Evolutionary conservation across 345 rosid genomes (phyloP), one percentile per base, ranked within the genome.

Genomic region (Aquilaria malaccensis): DNA sequence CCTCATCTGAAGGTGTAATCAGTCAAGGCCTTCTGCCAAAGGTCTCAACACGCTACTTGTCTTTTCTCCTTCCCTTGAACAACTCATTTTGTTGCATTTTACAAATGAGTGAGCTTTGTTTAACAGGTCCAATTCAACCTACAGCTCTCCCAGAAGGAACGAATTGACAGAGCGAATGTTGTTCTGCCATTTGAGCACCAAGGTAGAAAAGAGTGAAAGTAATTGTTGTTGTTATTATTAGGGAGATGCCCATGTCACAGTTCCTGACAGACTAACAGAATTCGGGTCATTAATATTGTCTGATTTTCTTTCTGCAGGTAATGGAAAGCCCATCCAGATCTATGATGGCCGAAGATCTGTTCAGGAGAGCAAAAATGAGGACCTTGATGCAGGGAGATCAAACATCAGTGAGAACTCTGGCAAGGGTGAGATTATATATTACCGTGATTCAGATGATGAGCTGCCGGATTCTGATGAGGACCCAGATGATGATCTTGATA

Each of bases 101-200:
- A 37, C 4, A 9, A 37, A 37, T 37, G 43, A 37, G 43, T 54
- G 45, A 49, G 67, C 64, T 64, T 58, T 75, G 56, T 33, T 76
- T 43, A 48, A 50, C 84, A 94, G 99, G 87, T 88, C 58, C 99
- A 86, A 41, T 95, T 95, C 67, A 88, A 65, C 64, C 82, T 95
- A 45, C 80, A 83, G 56, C 67, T 95, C 45, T 85, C 95, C 51
- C 93, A 88, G 80, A 83, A 88, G 76, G 96, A 95, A 72, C 82
- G 64, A 41, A 62, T 69, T 6, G 97, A 88, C 13, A 82, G 84
- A 73, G 96, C 89, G 33, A 94, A 79, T 45, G 96, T 88, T 62
- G 80, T 95, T 31, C 97, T 95, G 77, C 97, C 99, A 53, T 91
- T 86, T 65, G 99, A 95, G 80, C 97, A 86, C 76, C 96, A 95